phyloP scores from a whole-genome alignment of 768 basidiomycete species.

The Tubosaeta sp. region DNA sequence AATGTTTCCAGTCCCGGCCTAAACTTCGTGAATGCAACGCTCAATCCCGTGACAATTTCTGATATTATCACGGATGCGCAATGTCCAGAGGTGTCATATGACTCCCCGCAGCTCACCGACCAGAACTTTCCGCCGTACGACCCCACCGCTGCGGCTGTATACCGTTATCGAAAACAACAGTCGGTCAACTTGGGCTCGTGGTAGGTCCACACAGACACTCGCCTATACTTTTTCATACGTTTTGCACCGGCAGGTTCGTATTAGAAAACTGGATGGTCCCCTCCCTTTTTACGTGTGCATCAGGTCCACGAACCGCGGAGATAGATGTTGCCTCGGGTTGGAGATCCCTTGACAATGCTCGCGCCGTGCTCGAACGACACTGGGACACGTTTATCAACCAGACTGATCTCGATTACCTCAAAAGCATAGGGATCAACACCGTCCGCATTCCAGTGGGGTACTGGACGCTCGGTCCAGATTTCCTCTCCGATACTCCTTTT shows the following conservation, averaged over 20 bases:
- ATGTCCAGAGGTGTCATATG: conserved; percentile 10
- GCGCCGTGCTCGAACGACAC: conserved; percentile 58
- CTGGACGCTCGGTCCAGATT: conserved; percentile 34
- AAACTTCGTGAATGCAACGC: neutral
- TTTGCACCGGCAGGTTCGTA: conserved; percentile 48
- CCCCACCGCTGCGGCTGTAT: conserved; percentile 8
- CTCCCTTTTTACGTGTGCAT: conserved; percentile 56
- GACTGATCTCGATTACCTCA: conserved; percentile 62
- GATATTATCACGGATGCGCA: neutral
- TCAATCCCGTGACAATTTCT: neutral
- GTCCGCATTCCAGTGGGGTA: conserved; percentile 62
- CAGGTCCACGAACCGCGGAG: conserved; percentile 49
- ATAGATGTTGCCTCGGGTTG: conserved; percentile 64
- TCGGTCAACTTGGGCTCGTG: conserved; percentile 22
- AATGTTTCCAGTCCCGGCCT: neutral
- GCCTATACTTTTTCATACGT: neutral
- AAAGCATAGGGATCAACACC: conserved; percentile 52
- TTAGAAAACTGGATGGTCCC: conserved; percentile 75
- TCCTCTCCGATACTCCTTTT: conserved; percentile 35
- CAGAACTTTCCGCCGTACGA: conserved; percentile 16
- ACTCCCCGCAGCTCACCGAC: conserved; percentile 4
- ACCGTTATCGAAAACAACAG: conserved; percentile 21
- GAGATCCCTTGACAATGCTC: conserved; percentile 33
- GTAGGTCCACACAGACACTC: neutral
- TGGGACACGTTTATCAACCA: conserved; percentile 73